phyloP scores from a whole-genome alignment of 1,284 basidiomycete genomes.

The Afroboletus lepidellus region DNA sequence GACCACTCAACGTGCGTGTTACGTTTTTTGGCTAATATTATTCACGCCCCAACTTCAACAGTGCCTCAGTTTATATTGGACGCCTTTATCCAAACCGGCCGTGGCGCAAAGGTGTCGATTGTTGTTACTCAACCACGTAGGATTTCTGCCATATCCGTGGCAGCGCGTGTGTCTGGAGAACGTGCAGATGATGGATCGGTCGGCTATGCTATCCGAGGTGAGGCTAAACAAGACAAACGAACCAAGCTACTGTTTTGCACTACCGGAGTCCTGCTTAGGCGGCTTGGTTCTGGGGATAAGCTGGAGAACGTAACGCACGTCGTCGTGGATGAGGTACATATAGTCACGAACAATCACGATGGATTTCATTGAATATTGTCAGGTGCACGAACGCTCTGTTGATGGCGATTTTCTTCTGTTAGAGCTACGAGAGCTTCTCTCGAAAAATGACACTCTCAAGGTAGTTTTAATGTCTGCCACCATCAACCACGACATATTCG shows the following conservation, averaged over 20 bases:
- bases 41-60: slow-evolving; percentile 28
- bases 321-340: slow-evolving; percentile 82
- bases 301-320: slow-evolving; percentile 79
- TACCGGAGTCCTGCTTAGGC: slow-evolving; percentile 85
- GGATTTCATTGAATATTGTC: slow-evolving; percentile 2
- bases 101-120: slow-evolving; percentile 74
- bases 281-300: slow-evolving; percentile 74
- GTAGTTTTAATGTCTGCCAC: slow-evolving; percentile 88
- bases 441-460: slow-evolving; percentile 70
- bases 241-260: slow-evolving; percentile 90
- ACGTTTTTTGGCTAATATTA: background rate
- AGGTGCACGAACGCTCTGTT: slow-evolving; percentile 89
- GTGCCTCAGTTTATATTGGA: slow-evolving; percentile 91
- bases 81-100: slow-evolving; percentile 63
- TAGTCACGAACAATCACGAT: background rate
- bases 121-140: slow-evolving; percentile 90
- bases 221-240: slow-evolving; percentile 63
- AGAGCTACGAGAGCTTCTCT: slow-evolving; percentile 78
- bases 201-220: slow-evolving; percentile 91
- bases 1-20: slow-evolving; percentile 68
- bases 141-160: slow-evolving; percentile 88
- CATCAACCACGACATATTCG: slow-evolving; percentile 84
- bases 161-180: slow-evolving; percentile 84
- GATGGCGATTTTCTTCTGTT: slow-evolving; percentile 90
- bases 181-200: slow-evolving; percentile 82